Conservation (phyloP, 352 stramenopile genomes). For the Aphanomyces astaci region DNA sequence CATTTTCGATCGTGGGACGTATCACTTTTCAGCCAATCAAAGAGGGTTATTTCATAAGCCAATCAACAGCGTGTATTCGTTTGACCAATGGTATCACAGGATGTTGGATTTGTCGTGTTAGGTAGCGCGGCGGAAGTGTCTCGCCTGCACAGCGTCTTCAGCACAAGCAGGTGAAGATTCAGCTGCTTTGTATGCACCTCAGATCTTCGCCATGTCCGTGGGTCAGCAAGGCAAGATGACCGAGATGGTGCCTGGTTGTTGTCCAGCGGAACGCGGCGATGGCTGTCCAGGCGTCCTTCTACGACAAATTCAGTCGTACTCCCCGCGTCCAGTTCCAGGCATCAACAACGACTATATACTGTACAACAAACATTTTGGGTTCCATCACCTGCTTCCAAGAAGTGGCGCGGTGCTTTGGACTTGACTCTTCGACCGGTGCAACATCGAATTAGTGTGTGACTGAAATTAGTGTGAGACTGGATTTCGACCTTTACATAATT, state of each 20-base stretch:
- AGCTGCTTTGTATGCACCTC: constrained; percentile 37
- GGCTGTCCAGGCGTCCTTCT: constrained; percentile 34
- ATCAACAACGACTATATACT: constrained; percentile 40
- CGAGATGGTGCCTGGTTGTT: constrained; percentile 43
- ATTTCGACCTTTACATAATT: no score
- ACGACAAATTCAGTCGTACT: constrained; percentile 46
- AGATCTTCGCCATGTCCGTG: constrained; percentile 36
- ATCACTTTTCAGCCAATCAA: not conserved
- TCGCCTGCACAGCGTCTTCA: constrained; percentile 42
- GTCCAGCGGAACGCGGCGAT: constrained; percentile 27
- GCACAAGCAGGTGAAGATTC: constrained; percentile 35
- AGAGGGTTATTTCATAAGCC: not conserved
- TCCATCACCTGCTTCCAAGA: not conserved
- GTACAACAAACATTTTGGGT: constrained; percentile 33
- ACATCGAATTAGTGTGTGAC: no score
- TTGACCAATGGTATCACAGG: not conserved
- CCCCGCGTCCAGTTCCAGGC: constrained; percentile 32
- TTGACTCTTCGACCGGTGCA: not conserved
- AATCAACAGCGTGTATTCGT: not conserved
- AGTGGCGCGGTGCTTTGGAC: not conserved
- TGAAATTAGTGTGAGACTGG: no score
- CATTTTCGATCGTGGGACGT: not conserved
- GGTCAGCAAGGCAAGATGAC: constrained; percentile 42
- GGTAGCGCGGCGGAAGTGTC: not conserved
- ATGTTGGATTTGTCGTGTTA: not conserved